Evolutionary conservation across 2,329 filamentous ascomycete genomes (phyloP).

Genomic region (Sclerotiophoma versabilis): DNA sequence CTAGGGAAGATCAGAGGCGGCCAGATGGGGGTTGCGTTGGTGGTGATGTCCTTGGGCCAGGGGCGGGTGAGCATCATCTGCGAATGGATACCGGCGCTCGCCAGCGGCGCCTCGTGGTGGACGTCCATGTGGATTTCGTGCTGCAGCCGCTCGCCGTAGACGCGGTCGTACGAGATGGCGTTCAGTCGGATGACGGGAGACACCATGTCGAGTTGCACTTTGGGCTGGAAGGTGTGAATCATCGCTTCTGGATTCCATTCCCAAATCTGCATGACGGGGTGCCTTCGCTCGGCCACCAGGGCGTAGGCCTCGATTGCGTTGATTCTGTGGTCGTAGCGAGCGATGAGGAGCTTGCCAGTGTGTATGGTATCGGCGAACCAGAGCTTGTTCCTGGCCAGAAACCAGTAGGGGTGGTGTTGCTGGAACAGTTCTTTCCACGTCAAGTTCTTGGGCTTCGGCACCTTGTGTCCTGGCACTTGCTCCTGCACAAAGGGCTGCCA

Average conservation of each 20-base stretch:
- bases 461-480: constrained; percentile 62
- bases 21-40: constrained; percentile 65
- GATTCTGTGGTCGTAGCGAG: constrained; percentile 75
- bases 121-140: constrained; percentile 61
- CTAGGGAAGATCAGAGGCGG: constrained; percentile 76
- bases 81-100: constrained; percentile 61
- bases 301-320: constrained; percentile 83
- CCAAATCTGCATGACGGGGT: constrained; percentile 68
- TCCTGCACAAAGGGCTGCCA: constrained; percentile 76
- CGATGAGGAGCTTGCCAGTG: constrained; percentile 76
- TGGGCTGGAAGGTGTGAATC: constrained; percentile 76
- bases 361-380: constrained; percentile 83
- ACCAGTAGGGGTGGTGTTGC: constrained; percentile 83
- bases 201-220: constrained; percentile 74
- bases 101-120: constrained; percentile 23
- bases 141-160: constrained; percentile 51
- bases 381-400: constrained; percentile 77
- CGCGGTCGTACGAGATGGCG: constrained; percentile 33
- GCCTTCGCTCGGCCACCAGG: constrained; percentile 69
- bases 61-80: constrained; percentile 71
- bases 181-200: constrained; percentile 66
- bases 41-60: constrained; percentile 53
- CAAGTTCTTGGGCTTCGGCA: constrained; percentile 60
- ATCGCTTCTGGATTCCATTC: constrained; percentile 68
- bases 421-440: constrained; percentile 76